Evolutionary conservation across 23 red algal species (phyloP), one percentile per base, ranked within the genome.

Genomic region (Pyropia yezoensis): DNA sequence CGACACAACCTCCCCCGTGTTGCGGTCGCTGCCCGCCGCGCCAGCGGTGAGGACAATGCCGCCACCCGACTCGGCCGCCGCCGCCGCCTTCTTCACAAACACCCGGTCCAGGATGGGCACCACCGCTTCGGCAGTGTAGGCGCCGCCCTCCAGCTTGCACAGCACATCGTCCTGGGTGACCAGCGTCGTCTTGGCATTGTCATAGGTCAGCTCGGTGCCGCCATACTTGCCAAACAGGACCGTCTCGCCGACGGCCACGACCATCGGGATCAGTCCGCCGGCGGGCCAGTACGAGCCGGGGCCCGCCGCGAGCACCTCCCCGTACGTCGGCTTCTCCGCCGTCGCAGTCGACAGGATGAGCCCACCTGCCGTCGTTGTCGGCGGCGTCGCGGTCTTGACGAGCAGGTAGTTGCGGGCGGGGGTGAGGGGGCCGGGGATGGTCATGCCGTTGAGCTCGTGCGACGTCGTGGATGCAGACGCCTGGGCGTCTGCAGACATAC

Each of bases 101-200:
- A 91, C 25, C 24, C 86, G 65, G 74, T 98, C 94, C 17, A 78
- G 78, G 47, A 98, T 70, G 7, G 94, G 94, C 27, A 67, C 39
- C 4, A 87, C 73, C 22, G 86, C 82, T 23, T 62, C 26, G 20
- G 74, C 77, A 21, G 81, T 54, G 27, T 87, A 82, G 7, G 55
- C 72, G 39, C 94, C 85, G 25, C 73, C 72, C n/a, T 83, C 49
- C 18, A 90, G 49, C 62, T 82, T 85, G 75, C 86, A 86, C 66
- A 98, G 56, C 52, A 98, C 77, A 50, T 91, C 94, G 60, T 98
- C 94, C 26, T 90, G 85, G 17, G 94, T 84, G 5, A 98, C 59
- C 55, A 98, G 72, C 16, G 80, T 81, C 73, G 91, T 80, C 50
- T 90, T 80, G 4, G 85, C 82, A 20, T 71, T 86, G 53, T 98